These are phyloP conservation scores for Pythium phragmitis DNA, from an alignment of 352 stramenopile genomes.

Conservation along the genomic window DNA sequence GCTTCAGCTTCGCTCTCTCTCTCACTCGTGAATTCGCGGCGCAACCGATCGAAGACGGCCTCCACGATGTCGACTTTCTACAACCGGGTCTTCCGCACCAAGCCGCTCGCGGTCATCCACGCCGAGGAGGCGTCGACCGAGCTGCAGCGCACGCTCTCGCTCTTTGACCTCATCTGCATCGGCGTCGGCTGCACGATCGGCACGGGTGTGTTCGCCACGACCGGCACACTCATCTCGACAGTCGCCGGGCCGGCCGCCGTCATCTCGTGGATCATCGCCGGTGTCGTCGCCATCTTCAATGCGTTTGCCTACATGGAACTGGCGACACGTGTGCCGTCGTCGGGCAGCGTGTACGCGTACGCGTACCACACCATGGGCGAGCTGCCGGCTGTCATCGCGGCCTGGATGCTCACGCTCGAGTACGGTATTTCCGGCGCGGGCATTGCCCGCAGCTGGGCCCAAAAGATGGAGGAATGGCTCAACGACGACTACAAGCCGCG, in stretches of 20 bases:
- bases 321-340: conserved; percentile 82
- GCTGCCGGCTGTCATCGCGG: conserved; percentile 88
- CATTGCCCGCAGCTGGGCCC: conserved; percentile 91
- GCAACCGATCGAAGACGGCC: conserved; percentile 32
- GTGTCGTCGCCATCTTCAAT: conserved; percentile 76
- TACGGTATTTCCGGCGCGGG: conserved; percentile 90
- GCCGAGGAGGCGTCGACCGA: conserved; percentile 71
- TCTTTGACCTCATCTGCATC: conserved; percentile 91
- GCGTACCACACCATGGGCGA: conserved; percentile 92
- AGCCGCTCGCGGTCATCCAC: conserved; percentile 74
- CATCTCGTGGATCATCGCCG: conserved; percentile 82
- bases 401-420: conserved; percentile 90
- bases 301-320: conserved; percentile 91
- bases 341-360: conserved; percentile 92
- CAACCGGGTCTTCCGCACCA: conserved; percentile 62
- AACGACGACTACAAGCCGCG: conserved; percentile 29
- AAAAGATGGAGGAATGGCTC: conserved; percentile 84
- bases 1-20: neutral
- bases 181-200: conserved; percentile 92
- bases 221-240: conserved; percentile 67
- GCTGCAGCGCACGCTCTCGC: conserved; percentile 60
- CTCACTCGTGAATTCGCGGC: conserved; percentile 20
- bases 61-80: conserved; percentile 29
- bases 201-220: conserved; percentile 90
- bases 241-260: conserved; percentile 77